Evolutionary conservation across 768 basidiomycete genomes (phyloP).

Genomic region (Coprinopsis marcescibilis): DNA sequence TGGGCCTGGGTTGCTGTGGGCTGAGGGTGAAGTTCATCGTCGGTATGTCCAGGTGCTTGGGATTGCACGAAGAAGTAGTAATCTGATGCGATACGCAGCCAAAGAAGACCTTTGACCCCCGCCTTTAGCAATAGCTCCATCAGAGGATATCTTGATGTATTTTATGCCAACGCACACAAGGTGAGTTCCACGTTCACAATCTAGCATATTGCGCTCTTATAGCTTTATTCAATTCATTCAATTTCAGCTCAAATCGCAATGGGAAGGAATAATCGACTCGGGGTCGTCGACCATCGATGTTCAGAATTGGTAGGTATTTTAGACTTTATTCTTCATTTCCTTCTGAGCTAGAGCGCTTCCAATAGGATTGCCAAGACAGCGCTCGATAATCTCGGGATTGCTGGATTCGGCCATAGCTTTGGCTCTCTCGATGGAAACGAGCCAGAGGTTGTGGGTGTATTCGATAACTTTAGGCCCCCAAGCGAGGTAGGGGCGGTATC

Average conservation of each 20-base stretch:
- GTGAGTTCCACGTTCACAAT: too few relatives aligned
- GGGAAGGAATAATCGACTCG: constrained; percentile 24
- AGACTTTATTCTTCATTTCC: background rate
- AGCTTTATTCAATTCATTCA: background rate
- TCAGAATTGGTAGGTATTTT: constrained; percentile 34
- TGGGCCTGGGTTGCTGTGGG: constrained; percentile 34
- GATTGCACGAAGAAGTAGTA: too few relatives aligned
- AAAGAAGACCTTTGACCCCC: too few relatives aligned
- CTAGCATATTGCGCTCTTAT: too few relatives aligned
- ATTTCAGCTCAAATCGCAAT: constrained; percentile 29
- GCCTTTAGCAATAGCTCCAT: too few relatives aligned
- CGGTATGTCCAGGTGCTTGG: too few relatives aligned
- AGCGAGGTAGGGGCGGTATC: constrained; percentile 22
- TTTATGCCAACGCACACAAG: too few relatives aligned
- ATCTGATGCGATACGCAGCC: too few relatives aligned
- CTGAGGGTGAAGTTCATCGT: constrained; percentile 40
- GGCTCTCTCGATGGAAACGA: constrained; percentile 43
- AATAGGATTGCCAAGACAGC: constrained; percentile 41
- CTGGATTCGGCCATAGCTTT: constrained; percentile 56
- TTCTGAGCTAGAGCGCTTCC: too few relatives aligned
- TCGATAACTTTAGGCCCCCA: constrained; percentile 28
- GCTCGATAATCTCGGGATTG: constrained; percentile 55
- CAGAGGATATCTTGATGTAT: too few relatives aligned
- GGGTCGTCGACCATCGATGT: constrained; percentile 37
- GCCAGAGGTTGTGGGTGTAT: constrained; percentile 34